Percentiles rank a stretch among this genome's conserved stretches.
Conservation (phyloP, 2,329 filamentous ascomycete species). For the Curvularia lunata region DNA sequence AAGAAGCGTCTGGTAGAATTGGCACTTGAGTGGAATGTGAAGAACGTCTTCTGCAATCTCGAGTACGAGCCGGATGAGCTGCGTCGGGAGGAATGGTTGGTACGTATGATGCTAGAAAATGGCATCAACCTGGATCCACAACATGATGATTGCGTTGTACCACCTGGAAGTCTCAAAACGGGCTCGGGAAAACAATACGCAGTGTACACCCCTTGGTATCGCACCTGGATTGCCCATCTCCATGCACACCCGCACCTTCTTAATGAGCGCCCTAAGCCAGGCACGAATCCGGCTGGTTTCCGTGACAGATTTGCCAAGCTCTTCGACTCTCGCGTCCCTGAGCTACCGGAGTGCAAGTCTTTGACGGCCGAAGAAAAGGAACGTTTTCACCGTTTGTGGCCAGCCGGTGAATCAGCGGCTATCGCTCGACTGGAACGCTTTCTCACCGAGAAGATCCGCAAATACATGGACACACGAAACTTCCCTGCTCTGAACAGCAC, state of each 20-base stretch:
- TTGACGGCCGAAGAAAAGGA: constrained; percentile 54
- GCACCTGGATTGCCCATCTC: constrained; percentile 75
- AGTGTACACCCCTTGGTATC: constrained; percentile 84
- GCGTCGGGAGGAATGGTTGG: constrained; percentile 73
- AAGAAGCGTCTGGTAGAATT: constrained; percentile 68
- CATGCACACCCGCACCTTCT: constrained; percentile 73
- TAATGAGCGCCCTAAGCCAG: constrained; percentile 64
- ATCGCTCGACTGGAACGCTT: constrained; percentile 52
- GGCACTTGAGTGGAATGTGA: constrained; percentile 73
- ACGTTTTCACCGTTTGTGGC: constrained; percentile 51
- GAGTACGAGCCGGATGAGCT: constrained; percentile 94
- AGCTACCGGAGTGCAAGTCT: constrained; percentile 66
- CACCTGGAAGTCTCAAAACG: constrained; percentile 71
- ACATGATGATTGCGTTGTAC: constrained; percentile 83
- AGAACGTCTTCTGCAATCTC: constrained; percentile 79
- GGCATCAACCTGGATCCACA: constrained; percentile 73
- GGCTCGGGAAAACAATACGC: constrained; percentile 79
- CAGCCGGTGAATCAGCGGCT: constrained; percentile 54
- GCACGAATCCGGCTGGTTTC: constrained; percentile 59
- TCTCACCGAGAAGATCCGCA: constrained; percentile 53
- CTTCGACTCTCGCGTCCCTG: constrained; percentile 42
- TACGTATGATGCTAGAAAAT: constrained; percentile 65
- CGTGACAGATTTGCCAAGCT: constrained; percentile 56
- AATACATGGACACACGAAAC: constrained; percentile 52
- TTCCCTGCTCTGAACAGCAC: constrained; percentile 53